Evolutionary conservation across 192 early-diverging fungal species (phyloP).

Genomic region (Coemansia sp.): DNA sequence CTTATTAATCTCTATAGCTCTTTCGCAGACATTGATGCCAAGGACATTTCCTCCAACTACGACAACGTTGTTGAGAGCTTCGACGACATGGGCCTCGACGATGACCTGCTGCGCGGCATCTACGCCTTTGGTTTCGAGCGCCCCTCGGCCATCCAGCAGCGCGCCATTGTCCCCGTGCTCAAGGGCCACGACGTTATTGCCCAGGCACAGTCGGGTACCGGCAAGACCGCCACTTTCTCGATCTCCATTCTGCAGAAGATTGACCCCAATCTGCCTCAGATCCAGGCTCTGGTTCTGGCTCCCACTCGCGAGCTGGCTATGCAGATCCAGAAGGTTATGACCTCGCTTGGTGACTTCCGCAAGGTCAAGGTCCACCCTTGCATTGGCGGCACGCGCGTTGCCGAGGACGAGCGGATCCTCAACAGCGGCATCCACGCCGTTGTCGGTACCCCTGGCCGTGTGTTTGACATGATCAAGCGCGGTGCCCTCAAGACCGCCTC

Average conservation of each 20-base stretch:
- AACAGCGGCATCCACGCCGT: constrained; percentile 87
- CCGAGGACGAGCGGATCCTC: constrained; percentile 86
- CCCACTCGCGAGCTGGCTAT: constrained; percentile 98
- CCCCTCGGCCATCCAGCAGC: constrained; percentile 95
- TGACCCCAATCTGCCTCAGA: constrained; percentile 72
- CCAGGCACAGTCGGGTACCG: constrained; percentile 99
- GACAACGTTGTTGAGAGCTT: constrained; percentile 94
- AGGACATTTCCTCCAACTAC: constrained; percentile 83
- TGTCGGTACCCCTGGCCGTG: constrained; percentile 98
- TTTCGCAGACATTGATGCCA: constrained; percentile 39
- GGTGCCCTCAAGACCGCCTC: constrained; percentile 74
- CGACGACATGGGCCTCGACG: constrained; percentile 91
- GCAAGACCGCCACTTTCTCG: constrained; percentile 99
- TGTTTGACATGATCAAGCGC: constrained; percentile 98
- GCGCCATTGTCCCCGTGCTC: constrained; percentile 94
- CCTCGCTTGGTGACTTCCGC: constrained; percentile 96
- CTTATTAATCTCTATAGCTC: constrained; percentile 11
- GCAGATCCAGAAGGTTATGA: constrained; percentile 96
- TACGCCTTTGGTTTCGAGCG: constrained; percentile 98
- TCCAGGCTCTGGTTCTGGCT: constrained; percentile 95
- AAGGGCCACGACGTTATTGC: constrained; percentile 98
- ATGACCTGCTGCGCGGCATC: constrained; percentile 94
- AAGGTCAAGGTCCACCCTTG: constrained; percentile 92
- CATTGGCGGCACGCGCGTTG: constrained; percentile 95
- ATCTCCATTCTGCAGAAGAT: constrained; percentile 97